Percentiles rank a stretch among this genome's conserved stretches.
These are phyloP conservation scores for Nicotiana benthamiana DNA, from an alignment of 257 asterid genomes.

Conservation along the genomic window DNA sequence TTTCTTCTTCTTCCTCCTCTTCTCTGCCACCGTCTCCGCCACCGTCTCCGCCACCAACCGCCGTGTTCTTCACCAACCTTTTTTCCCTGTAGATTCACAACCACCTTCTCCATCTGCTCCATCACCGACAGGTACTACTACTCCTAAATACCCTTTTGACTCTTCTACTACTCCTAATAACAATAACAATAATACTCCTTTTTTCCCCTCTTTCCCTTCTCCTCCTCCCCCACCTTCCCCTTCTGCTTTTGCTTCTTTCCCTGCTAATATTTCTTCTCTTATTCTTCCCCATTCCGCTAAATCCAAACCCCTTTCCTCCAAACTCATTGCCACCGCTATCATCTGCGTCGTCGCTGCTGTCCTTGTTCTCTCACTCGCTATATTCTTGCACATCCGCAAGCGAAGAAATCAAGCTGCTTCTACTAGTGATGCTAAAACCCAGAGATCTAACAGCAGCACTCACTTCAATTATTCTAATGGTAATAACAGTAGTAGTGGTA, in stretches of 20 bases:
- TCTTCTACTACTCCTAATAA: constrained; percentile 18
- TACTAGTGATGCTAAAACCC: constrained; percentile 34
- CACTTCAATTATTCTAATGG: constrained; percentile 13
- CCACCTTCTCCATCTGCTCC: constrained; percentile 31
- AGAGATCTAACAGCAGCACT: constrained; percentile 48
- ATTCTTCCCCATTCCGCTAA: constrained; percentile 38
- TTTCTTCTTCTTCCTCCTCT: background rate
- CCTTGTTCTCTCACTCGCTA: constrained; percentile 40
- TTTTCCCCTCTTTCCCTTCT: constrained; percentile 46
- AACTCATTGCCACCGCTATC: constrained; percentile 52
- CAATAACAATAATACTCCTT: constrained; percentile 25
- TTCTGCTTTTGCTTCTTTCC: constrained; percentile 52
- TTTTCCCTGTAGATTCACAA: constrained; percentile 35
- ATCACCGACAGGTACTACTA: constrained; percentile 5
- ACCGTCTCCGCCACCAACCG: constrained; percentile 29
- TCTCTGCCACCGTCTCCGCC: constrained; percentile 15
- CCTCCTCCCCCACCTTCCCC: constrained; percentile 62
- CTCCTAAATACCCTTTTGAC: constrained; percentile 49
- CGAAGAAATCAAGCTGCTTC: constrained; percentile 13
- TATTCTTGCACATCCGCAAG: constrained; percentile 50
- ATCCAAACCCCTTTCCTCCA: constrained; percentile 37
- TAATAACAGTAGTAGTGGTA: background rate
- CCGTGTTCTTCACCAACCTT: constrained; percentile 70
- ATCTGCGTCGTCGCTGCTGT: constrained; percentile 56
- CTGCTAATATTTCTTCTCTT: constrained; percentile 56